These are phyloP conservation scores for Onygenales sp. DNA, from an alignment of 2,329 filamentous ascomycete species.

Conservation along the genomic window DNA sequence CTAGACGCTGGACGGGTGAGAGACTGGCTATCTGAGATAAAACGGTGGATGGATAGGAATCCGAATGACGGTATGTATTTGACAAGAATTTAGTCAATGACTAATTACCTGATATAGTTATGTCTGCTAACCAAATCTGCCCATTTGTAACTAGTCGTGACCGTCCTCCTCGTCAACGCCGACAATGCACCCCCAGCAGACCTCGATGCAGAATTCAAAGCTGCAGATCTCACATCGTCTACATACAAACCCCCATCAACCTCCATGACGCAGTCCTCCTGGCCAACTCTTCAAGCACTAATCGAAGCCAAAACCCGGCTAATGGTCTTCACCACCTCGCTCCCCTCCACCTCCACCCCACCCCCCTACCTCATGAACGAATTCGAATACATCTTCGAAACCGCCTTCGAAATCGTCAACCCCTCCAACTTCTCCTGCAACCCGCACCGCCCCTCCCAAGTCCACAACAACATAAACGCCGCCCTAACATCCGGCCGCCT, in stretches of 20 bases:
- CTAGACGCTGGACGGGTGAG: constrained; percentile 60
- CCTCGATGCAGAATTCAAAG: constrained; percentile 46
- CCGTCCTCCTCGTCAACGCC: constrained; percentile 62
- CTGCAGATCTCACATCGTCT: constrained; percentile 51
- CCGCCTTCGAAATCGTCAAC: constrained; percentile 54
- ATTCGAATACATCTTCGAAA: constrained; percentile 56
- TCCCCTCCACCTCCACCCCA: constrained; percentile 22
- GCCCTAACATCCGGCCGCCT: constrained; percentile 53
- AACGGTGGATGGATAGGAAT: constrained; percentile 59
- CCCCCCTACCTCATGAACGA: constrained; percentile 37
- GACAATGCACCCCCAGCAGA: constrained; percentile 47
- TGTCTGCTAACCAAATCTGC: constrained; percentile 2
- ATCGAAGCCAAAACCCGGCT: constrained; percentile 57
- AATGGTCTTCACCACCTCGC: constrained; percentile 57
- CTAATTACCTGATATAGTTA: not conserved
- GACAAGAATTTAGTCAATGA: not conserved
- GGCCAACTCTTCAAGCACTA: constrained; percentile 64
- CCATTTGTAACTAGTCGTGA: constrained; percentile 46
- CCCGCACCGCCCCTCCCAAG: constrained; percentile 52
- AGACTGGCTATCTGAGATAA: constrained; percentile 55
- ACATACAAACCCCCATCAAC: constrained; percentile 48
- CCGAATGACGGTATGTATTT: constrained; percentile 47
- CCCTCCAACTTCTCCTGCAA: constrained; percentile 62
- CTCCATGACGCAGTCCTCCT: constrained; percentile 38
- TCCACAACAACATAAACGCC: constrained; percentile 35